phyloP scores from a whole-genome alignment of 2,329 filamentous ascomycete genomes.

The Ophiosphaerella narmari region DNA sequence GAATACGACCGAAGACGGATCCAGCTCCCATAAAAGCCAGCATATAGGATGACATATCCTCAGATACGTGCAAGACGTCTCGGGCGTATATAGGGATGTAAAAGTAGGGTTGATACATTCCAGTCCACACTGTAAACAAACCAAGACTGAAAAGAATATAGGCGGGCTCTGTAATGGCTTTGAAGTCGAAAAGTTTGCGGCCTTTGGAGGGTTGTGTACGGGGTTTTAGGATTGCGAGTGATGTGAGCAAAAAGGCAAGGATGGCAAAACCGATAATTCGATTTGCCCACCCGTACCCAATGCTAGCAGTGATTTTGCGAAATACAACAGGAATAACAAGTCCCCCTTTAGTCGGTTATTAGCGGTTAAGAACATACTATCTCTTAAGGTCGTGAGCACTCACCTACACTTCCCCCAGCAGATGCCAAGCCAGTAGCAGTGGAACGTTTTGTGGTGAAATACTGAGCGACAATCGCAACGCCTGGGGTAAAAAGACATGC shows the following conservation, averaged over 20 bases:
- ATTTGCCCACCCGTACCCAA: background rate
- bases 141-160: background rate
- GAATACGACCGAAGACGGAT: background rate
- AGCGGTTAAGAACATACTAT: background rate
- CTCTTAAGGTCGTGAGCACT: background rate
- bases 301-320: background rate
- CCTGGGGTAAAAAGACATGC: background rate
- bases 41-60: background rate
- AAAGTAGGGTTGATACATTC: background rate
- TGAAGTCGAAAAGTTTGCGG: background rate
- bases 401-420: background rate
- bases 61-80: background rate
- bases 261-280: background rate
- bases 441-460: background rate
- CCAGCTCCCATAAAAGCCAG: background rate
- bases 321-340: background rate
- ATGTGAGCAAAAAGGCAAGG: background rate
- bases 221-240: background rate
- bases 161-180: background rate
- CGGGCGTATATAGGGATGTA: background rate
- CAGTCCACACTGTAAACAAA: background rate
- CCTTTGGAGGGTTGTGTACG: background rate
- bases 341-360: background rate
- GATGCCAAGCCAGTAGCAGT: background rate
- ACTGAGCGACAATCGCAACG: background rate